These are phyloP conservation scores for Leersia perrieri DNA, from an alignment of 176 grass and related monocot species.

Conservation along the genomic window DNA sequence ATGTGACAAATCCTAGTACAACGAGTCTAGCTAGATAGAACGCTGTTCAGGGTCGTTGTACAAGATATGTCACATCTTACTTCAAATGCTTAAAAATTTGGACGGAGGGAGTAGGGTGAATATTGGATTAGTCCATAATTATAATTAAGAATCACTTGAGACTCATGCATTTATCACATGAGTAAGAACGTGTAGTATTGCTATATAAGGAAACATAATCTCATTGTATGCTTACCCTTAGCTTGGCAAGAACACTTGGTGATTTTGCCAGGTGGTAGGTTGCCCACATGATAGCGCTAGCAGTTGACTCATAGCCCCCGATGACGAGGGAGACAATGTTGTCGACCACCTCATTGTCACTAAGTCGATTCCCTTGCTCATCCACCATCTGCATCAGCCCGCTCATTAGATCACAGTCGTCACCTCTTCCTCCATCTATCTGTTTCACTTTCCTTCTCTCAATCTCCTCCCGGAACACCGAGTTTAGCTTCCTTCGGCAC, in stretches of 20 bases:
- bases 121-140: no score
- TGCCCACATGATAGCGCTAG: conserved; percentile 40
- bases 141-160: no score
- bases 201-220: no score
- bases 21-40: no score
- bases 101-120: no score
- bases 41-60: no score
- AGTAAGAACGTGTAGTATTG: no score
- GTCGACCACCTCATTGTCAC: conserved; percentile 30
- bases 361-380: conserved; percentile 29
- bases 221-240: no score
- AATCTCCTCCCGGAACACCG: conserved; percentile 32
- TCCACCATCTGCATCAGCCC: conserved; percentile 37
- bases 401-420: conserved; percentile 6
- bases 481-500: conserved; percentile 21
- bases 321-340: conserved; percentile 34
- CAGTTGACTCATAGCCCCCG: conserved; percentile 34
- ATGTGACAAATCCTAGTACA: no score
- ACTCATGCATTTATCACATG: no score
- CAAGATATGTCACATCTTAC: no score
- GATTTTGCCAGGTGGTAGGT: conserved; percentile 37
- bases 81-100: no score
- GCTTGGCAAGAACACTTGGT: conserved; percentile 24
- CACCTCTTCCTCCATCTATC: background rate
- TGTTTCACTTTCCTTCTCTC: conserved; percentile 28